A percentile compares a stretch with the other conserved stretches of the same genome.
These are phyloP conservation scores for Talaromyces trachyspermus DNA, from an alignment of 495 filamentous ascomycete genomes.

Conservation along the genomic window DNA sequence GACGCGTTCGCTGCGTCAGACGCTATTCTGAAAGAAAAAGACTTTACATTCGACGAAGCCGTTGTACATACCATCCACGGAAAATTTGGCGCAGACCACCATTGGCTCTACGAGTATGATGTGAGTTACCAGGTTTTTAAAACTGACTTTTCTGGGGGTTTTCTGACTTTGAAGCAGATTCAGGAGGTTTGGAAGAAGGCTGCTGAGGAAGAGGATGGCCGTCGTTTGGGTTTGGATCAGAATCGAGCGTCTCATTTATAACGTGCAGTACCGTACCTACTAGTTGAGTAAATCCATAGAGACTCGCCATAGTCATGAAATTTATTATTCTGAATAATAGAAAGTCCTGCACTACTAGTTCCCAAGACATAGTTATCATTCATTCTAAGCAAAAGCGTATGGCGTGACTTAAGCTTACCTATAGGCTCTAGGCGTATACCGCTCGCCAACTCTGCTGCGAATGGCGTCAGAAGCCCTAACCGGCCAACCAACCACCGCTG, in stretches of 20 bases:
- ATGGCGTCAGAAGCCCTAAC: neutral
- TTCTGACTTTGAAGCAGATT: slow-evolving; percentile 9
- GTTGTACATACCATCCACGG: neutral
- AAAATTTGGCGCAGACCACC: slow-evolving; percentile 8
- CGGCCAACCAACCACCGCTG: neutral
- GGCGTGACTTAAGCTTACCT: too few relatives aligned
- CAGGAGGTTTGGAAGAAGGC: slow-evolving; percentile 12
- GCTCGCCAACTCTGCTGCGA: too few relatives aligned
- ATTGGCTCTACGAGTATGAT: slow-evolving; percentile 15
- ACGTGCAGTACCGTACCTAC: too few relatives aligned
- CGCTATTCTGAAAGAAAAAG: neutral
- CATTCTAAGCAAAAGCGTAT: too few relatives aligned
- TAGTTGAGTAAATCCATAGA: too few relatives aligned
- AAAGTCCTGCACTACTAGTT: too few relatives aligned
- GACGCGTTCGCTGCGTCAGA: slow-evolving; percentile 11
- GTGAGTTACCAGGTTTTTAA: slow-evolving; percentile 4
- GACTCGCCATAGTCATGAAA: too few relatives aligned
- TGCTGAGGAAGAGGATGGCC: slow-evolving; percentile 11
- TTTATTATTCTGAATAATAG: too few relatives aligned
- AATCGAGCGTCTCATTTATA: neutral
- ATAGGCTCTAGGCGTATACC: too few relatives aligned
- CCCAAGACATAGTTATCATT: too few relatives aligned
- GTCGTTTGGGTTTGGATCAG: too few relatives aligned
- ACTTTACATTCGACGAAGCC: slow-evolving; percentile 11
- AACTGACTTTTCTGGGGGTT: neutral